Evolutionary conservation across 75 land plant species (phyloP).

Genomic region (Picea glauca): DNA sequence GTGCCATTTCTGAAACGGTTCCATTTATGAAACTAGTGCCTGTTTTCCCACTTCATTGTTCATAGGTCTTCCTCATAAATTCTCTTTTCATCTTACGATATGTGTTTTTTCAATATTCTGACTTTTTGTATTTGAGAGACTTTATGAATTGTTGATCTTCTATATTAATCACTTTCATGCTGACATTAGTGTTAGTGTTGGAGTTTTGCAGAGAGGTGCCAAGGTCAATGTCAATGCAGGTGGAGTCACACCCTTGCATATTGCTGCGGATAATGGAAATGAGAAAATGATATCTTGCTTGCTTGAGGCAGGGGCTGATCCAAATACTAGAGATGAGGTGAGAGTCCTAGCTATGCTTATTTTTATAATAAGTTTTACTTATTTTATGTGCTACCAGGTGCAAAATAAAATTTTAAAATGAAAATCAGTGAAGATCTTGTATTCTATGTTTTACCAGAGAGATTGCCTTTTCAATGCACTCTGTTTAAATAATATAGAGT

Average conservation of each 20-base stretch:
- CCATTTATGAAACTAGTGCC: too few relatives aligned
- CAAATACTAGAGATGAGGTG: conserved; percentile 77
- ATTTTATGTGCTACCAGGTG: too few relatives aligned
- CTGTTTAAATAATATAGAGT: too few relatives aligned
- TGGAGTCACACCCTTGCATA: conserved; percentile 85
- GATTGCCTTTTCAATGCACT: too few relatives aligned
- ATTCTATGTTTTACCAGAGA: too few relatives aligned
- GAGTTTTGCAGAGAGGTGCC: conserved; percentile 71
- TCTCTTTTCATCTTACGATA: not conserved
- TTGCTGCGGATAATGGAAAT: conserved; percentile 92
- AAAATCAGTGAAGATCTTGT: too few relatives aligned
- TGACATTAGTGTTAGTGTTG: not conserved
- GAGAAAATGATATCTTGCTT: conserved; percentile 62
- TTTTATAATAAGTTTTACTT: too few relatives aligned
- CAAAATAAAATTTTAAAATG: too few relatives aligned
- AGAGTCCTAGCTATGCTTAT: not conserved
- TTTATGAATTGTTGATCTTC: not conserved
- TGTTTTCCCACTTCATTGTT: too few relatives aligned
- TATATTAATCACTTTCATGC: not conserved
- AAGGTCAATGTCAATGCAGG: conserved; percentile 78
- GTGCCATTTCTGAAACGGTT: too few relatives aligned
- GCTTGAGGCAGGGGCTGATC: conserved; percentile 87
- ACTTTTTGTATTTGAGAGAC: not conserved
- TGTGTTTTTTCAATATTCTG: not conserved
- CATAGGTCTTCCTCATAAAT: too few relatives aligned